Evolutionary conservation across 306 rosid species (phyloP), one percentile per base, ranked within the genome.

Genomic region (Fragaria nilgerrensis): DNA sequence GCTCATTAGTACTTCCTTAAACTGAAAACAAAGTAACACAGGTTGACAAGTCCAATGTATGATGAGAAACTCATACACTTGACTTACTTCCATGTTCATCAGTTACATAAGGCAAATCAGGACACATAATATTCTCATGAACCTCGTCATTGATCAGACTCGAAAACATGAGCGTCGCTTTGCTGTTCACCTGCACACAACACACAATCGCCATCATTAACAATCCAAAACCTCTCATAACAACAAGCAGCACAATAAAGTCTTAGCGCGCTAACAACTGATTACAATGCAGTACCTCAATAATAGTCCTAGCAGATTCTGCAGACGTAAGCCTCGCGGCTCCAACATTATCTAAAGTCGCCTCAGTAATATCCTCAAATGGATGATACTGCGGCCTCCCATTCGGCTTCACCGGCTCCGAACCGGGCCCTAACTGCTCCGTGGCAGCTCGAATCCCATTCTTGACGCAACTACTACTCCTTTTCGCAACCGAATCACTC

Each of bases 1-100:
- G 74, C 72, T 76, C n/a, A 44, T 74, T 71, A 78, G 23, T 82
- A 78, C 70, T 82, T 75, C 70, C 81, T n/a, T n/a, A n/a, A 67
- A 23, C 36, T 44, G 80, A 47, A 68, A 27, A 75, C 17, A 15
- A 56, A 49, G 49, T 6, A 68, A 81, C 48, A 70, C 70, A 63
- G 80, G 76, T 73, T 76, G 58, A 65, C 22, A 25, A 70, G 84
- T 79, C 77, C 65, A 16, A 70, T 14, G 62, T 48, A 81, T 71
- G 58, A 82, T 22, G 70, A 23, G 80, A 70, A 64, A 83, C 77
- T 67, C 67, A 74, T 80, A 77, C 59, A 68, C 81, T 39, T 72
- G 85, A 87, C 98, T 87, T 86, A 95, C 97, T 90, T 88, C 97
- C 99, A 84, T 83, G 93, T 74, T 92, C 96, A 85, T 95, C 99